Base-by-base conservation (phyloP, 352 stramenopile species). In the Achlya hypogyna region DNA sequence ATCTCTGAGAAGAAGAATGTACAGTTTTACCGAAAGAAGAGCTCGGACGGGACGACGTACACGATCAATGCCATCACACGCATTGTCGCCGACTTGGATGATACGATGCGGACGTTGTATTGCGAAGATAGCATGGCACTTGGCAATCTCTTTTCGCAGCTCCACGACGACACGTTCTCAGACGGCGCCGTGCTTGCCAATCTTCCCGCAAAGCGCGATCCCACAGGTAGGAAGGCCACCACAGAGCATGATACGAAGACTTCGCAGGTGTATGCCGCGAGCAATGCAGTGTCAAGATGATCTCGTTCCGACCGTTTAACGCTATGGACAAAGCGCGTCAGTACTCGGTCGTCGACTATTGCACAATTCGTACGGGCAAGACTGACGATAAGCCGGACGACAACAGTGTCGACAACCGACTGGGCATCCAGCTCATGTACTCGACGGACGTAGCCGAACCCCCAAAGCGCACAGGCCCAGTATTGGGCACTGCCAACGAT, bases 1-100 rank as follows among this genome's bases (percentile, higher is more conserved):
- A 65, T 65, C 59, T 65, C 59, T 1, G 59, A 65, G 47, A 65
- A 65, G 59, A 65, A 65, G 32, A 65, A 43, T 31, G 59, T 65
- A 22, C 59, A 65, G 28, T 65, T 65, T 23, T 65, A 65, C 31
- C 59, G 59, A 1, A 65, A 65, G 59, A 65, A 65, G 31, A 65
- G 59, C 59, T 53, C 47, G 23, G 59, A 65, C 29, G 59, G 59
- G 22, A 65, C 59, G 29, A 65, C 59, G 25, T 65, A 65, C 32
- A 65, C 59, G 59, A 65, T 65, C 28, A 65, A 65, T 20, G 59
- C 29, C 43, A 65, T 65, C 47, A 65, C 59, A 58, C 59, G 59
- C 29, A 65, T 65, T 31, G 59, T 65, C 29, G 59, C 59, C 43
- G 59, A 65, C 47, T 23, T 65, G 16, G 59, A 65, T 31, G 59